Conservation (phyloP, 768 basidiomycete genomes). For the Royoungia palumana region DNA sequence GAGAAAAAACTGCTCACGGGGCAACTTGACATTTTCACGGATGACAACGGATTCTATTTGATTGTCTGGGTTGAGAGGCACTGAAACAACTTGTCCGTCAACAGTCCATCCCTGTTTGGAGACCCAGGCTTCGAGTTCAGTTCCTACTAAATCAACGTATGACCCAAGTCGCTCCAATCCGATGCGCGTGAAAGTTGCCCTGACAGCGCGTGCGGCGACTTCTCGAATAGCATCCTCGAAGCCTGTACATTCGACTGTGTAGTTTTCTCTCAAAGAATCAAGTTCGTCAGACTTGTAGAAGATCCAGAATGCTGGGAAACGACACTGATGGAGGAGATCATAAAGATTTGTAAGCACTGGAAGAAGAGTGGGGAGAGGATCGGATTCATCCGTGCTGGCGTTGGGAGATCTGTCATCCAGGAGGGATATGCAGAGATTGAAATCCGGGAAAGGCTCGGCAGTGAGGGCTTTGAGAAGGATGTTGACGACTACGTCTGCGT, state of each 20-base stretch:
- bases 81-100: constrained; percentile 56
- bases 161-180: constrained; percentile 60
- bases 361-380: constrained; percentile 71
- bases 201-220: constrained; percentile 74
- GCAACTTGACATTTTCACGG: constrained; percentile 76
- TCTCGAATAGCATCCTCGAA: constrained; percentile 82
- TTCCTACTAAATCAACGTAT: constrained; percentile 68
- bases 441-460: constrained; percentile 84
- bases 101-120: constrained; percentile 64
- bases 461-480: constrained; percentile 91
- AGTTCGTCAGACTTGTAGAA: constrained; percentile 67
- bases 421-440: constrained; percentile 91
- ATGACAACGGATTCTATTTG: constrained; percentile 83
- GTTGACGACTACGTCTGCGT: constrained; percentile 90
- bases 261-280: constrained; percentile 76
- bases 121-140: constrained; percentile 58
- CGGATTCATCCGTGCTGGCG: constrained; percentile 67
- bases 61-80: constrained; percentile 85
- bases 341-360: constrained; percentile 66
- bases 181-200: constrained; percentile 75
- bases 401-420: constrained; percentile 67
- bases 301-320: constrained; percentile 85
- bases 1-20: constrained; percentile 51
- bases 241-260: constrained; percentile 77
- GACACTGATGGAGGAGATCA: constrained; percentile 74